Conservation (phyloP, 23 red algal genomes). For the Gracilaria caudata region DNA sequence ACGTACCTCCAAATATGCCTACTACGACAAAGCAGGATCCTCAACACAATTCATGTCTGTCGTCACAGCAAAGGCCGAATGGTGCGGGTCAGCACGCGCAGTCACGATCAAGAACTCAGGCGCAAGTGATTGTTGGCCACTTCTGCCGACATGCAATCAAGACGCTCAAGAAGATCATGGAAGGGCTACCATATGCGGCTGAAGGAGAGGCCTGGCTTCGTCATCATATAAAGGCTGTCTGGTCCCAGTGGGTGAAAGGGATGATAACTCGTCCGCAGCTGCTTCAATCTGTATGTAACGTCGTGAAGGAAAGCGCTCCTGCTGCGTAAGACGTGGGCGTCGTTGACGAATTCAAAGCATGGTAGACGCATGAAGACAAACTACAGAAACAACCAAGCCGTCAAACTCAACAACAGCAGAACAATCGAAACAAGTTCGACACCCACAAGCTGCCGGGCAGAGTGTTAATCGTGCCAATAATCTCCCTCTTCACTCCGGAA, state of each 20-base stretch:
- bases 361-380: constrained; percentile 63
- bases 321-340: constrained; percentile 44
- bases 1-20: background rate
- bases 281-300: constrained; percentile 45
- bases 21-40: background rate
- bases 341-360: constrained; percentile 59
- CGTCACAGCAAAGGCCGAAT: background rate
- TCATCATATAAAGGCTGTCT: constrained; percentile 61
- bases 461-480: background rate
- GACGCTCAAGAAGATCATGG: constrained; percentile 39
- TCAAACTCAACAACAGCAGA: background rate
- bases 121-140: constrained; percentile 69
- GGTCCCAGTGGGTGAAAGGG: constrained; percentile 71
- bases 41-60: background rate
- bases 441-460: background rate
- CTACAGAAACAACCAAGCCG: constrained; percentile 26
- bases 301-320: constrained; percentile 45
- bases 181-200: constrained; percentile 11
- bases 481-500: background rate
- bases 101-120: constrained; percentile 42
- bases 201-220: constrained; percentile 15
- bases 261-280: constrained; percentile 39
- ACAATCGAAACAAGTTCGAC: constrained; percentile 1
- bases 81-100: background rate
- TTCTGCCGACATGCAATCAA: constrained; percentile 72